phyloP scores from a whole-genome alignment of 306 rosid genomes.

The Dryas octopetala region DNA sequence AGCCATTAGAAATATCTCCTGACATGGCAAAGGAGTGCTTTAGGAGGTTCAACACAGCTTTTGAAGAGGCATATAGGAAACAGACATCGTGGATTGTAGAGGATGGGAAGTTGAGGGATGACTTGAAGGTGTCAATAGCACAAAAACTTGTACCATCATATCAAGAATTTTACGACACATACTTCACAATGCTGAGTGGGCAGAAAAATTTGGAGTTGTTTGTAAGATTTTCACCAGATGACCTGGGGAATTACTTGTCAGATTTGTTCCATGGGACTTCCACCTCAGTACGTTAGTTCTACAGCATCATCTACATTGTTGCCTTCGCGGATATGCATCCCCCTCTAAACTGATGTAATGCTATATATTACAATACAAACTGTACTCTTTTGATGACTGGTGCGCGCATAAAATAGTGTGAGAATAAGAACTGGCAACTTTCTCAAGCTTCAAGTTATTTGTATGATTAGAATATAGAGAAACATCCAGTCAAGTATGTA shows the following conservation, averaged over 20 bases:
- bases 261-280: constrained; percentile 48
- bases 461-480: neutral
- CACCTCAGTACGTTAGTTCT: constrained; percentile 12
- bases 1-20: constrained; percentile 11
- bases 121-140: constrained; percentile 43
- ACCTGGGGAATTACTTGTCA: constrained; percentile 54
- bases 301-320: constrained; percentile 16
- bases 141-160: constrained; percentile 41
- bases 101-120: constrained; percentile 43
- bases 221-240: constrained; percentile 43
- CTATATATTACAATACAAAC: neutral
- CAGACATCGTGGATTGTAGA: constrained; percentile 48
- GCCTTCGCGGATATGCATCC: constrained; percentile 13
- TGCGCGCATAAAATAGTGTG: neutral
- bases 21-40: constrained; percentile 35
- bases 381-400: neutral
- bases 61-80: constrained; percentile 45
- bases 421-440: neutral
- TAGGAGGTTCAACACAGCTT: constrained; percentile 35
- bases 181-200: constrained; percentile 6
- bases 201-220: constrained; percentile 31
- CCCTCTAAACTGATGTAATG: neutral
- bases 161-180: constrained; percentile 32
- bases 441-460: neutral
- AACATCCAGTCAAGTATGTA: neutral